Base-by-base conservation (phyloP, 352 stramenopile species). In the Pythium aristosporum region DNA sequence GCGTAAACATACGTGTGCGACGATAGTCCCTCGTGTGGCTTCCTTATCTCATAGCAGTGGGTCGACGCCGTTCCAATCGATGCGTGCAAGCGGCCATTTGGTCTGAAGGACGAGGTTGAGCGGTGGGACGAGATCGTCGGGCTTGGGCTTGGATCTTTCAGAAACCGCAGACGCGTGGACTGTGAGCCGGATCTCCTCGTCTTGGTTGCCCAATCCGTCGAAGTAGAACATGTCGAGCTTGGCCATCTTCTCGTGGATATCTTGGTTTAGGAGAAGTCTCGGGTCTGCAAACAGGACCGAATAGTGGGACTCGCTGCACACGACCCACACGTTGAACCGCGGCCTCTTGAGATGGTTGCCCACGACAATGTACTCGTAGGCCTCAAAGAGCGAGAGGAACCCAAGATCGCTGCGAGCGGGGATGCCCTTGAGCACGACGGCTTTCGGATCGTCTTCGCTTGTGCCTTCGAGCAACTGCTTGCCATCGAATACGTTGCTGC, bases 401-500 rank as follows among this genome's bases (percentile, higher is more conserved):
- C 92, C 91, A 7, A 97, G 73, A 18, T 62, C 65, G 10, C 75
- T 72, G 32, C 76, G 76, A 12, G 62, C 51, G 3, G 82, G 64
- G 30, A 95, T 82, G 36, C 91, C 91, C 12, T 74, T 85, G 21
- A 97, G 79, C 28, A 92, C 73, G 15, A 96, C 44, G 0, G 70
- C 70, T 9, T 71, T 89, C 13, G 75, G 75, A 34, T 95, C 80
- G 54, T 88, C 75, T 37, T 75, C 80, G 51, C 69, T 82, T 0
- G 69, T 46, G 15, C 72, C 80, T 59, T 92, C 91, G 5, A 98
- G 68, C 21, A 90, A 73, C 58, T 96, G 79, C 28, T 74, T 83
- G 13, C 96, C 92, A 67, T 99, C 83, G 73, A 99, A 99, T 3
- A 98, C 91, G 63, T 98, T 98, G 71, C 89, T 97, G 57, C 78